Evolutionary conservation across 768 basidiomycete genomes (phyloP).

Genomic region (Pleurotus tuoliensis): DNA sequence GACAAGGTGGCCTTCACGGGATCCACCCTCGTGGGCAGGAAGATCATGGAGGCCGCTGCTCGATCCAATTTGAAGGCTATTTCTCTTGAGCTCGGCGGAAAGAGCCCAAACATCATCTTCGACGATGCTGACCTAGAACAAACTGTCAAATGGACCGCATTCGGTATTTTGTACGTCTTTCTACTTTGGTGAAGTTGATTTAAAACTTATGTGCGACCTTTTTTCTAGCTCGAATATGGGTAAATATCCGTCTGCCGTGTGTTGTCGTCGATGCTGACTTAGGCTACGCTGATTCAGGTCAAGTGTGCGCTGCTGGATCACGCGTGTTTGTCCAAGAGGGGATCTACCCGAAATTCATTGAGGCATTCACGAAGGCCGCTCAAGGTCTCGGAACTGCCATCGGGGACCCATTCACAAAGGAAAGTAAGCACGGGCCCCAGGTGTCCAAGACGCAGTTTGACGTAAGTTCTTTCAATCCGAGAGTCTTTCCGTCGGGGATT

Average conservation of each 20-base stretch:
- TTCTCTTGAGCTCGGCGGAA: constrained; percentile 75
- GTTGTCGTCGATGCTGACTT: constrained; percentile 1
- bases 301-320: constrained; percentile 50
- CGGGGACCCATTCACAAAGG: constrained; percentile 41
- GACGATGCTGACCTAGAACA: constrained; percentile 58
- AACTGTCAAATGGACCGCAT: constrained; percentile 53
- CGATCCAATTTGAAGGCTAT: constrained; percentile 66
- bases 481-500: too few species aligned
- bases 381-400: constrained; percentile 35
- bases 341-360: constrained; percentile 56
- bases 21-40: constrained; percentile 59
- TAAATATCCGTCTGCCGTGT: background rate
- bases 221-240: constrained; percentile 16
- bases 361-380: constrained; percentile 32
- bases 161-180: constrained; percentile 51
- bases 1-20: constrained; percentile 73
- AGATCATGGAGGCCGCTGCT: constrained; percentile 60
- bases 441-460: constrained; percentile 46
- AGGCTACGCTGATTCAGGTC: constrained; percentile 34
- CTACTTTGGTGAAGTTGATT: background rate
- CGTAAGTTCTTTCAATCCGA: constrained; percentile 20
- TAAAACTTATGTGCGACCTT: background rate
- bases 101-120: constrained; percentile 59
- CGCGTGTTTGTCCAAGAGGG: constrained; percentile 53
- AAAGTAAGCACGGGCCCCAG: constrained; percentile 43